Conservation (phyloP, 1,139 yeast genomes). For the Nadsonia commutata region DNA sequence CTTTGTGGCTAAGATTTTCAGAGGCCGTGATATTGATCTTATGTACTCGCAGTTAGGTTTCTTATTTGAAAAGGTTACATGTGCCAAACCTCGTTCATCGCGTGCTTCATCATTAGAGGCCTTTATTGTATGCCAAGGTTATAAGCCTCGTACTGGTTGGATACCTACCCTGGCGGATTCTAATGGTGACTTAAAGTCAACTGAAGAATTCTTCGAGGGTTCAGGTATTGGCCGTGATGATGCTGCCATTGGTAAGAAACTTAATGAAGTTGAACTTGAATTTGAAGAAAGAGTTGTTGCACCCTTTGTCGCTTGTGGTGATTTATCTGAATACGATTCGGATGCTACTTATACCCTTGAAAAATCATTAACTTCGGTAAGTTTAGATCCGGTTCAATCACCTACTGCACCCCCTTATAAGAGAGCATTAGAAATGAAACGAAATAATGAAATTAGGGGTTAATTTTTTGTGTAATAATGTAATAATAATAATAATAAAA, state of each 20-base stretch:
- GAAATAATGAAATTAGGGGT: constrained; percentile 45
- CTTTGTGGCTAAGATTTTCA: constrained; percentile 88
- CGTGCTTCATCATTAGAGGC: constrained; percentile 91
- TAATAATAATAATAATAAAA: not conserved
- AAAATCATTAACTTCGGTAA: constrained; percentile 21
- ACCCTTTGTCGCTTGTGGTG: constrained; percentile 89
- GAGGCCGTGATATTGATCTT: constrained; percentile 90
- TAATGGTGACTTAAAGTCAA: constrained; percentile 25
- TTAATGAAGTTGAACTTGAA: constrained; percentile 25
- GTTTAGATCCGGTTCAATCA: constrained; percentile 78
- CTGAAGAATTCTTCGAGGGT: constrained; percentile 63
- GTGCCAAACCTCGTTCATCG: constrained; percentile 92
- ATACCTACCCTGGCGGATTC: constrained; percentile 37
- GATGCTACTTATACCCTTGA: constrained; percentile 85
- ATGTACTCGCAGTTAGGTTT: constrained; percentile 78
- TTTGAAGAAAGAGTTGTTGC: constrained; percentile 61
- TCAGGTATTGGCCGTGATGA: constrained; percentile 18
- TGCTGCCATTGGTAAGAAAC: constrained; percentile 19
- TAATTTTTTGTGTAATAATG: not conserved
- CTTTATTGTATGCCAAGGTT: constrained; percentile 82
- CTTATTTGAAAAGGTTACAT: constrained; percentile 69
- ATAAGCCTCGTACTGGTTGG: constrained; percentile 74
- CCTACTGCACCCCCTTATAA: constrained; percentile 97
- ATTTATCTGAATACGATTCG: constrained; percentile 69
- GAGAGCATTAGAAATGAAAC: constrained; percentile 73